A percentile compares a stretch with the other conserved stretches of the same genome.
phyloP scores from a whole-genome alignment of 306 rosid species.

The Cyclanthera cordifolia region DNA sequence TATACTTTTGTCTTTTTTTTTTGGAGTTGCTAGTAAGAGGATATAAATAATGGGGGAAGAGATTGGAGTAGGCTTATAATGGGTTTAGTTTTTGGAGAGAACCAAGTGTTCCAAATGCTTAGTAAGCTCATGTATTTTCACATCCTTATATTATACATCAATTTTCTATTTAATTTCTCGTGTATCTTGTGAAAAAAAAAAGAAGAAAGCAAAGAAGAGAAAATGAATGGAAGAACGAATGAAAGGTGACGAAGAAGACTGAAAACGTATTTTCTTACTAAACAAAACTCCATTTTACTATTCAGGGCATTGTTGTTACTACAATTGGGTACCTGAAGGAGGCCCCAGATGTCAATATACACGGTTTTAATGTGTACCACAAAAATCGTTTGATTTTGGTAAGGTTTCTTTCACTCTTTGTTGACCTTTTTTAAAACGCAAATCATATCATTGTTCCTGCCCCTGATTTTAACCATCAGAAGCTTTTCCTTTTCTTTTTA shows the following conservation, averaged over 20 bases:
- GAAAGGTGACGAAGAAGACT: background rate
- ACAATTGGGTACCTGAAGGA: conserved; percentile 90
- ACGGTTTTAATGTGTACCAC: conserved; percentile 88
- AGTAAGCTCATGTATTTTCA: background rate
- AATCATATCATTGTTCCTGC: background rate
- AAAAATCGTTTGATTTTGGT: conserved; percentile 87
- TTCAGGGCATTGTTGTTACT: conserved; percentile 53
- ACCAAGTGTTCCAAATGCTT: background rate
- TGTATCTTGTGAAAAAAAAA: background rate
- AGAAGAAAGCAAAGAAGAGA: background rate
- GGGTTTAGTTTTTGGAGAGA: background rate
- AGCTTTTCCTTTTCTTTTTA: background rate
- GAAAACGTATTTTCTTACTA: background rate
- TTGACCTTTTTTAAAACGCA: background rate
- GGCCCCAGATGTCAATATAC: conserved; percentile 58
- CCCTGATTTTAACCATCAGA: background rate
- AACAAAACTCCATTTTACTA: background rate
- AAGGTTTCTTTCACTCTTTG: conserved; percentile 15
- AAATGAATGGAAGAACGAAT: background rate
- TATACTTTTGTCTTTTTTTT: background rate
- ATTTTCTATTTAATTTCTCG: background rate
- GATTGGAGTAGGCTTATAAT: background rate
- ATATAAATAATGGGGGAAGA: background rate
- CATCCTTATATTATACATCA: background rate
- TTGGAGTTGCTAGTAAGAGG: too few species aligned